Conservation (phyloP, 2,329 filamentous ascomycete species). For the Cladosporium colombiae region DNA sequence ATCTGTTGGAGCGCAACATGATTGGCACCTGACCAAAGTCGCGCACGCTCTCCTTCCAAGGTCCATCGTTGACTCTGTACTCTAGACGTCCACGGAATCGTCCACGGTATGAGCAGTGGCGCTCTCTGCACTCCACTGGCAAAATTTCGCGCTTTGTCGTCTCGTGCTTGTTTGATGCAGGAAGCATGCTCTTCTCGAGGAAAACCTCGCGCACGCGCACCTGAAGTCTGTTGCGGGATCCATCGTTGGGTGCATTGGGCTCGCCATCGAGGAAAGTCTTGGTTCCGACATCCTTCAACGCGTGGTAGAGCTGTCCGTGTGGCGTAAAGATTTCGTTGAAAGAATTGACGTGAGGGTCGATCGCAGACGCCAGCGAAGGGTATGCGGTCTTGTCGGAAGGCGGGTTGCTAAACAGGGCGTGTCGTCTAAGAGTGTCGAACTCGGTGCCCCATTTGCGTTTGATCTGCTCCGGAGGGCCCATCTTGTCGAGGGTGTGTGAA, state of each 20-base stretch:
- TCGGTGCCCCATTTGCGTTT: conserved; percentile 75
- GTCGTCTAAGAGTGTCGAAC: conserved; percentile 81
- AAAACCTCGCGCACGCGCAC: conserved; percentile 79
- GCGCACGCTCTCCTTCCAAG: conserved; percentile 77
- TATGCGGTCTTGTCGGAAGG: conserved; percentile 86
- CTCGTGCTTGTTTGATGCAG: conserved; percentile 79
- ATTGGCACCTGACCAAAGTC: conserved; percentile 88
- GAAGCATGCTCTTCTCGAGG: conserved; percentile 78
- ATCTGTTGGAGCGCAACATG: conserved; percentile 90
- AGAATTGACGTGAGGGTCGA: conserved; percentile 89
- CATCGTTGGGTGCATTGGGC: conserved; percentile 50
- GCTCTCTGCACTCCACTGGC: conserved; percentile 90
- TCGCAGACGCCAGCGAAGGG: conserved; percentile 79
- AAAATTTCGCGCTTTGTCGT: conserved; percentile 78
- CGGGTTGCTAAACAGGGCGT: conserved; percentile 85
- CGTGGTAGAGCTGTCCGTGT: conserved; percentile 72
- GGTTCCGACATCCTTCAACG: conserved; percentile 82
- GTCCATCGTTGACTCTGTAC: conserved; percentile 82
- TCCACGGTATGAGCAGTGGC: conserved; percentile 87
- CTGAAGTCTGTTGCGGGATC: conserved; percentile 68
- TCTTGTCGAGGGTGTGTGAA: conserved; percentile 23
- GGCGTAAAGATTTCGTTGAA: conserved; percentile 87
- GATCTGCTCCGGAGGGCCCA: conserved; percentile 33
- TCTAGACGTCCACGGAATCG: conserved; percentile 81
- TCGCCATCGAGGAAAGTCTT: conserved; percentile 86